A percentile compares a stretch with the other conserved stretches of the same genome.
Conservation (phyloP, 1,139 yeast genomes). For the Taiozyma onychis region DNA sequence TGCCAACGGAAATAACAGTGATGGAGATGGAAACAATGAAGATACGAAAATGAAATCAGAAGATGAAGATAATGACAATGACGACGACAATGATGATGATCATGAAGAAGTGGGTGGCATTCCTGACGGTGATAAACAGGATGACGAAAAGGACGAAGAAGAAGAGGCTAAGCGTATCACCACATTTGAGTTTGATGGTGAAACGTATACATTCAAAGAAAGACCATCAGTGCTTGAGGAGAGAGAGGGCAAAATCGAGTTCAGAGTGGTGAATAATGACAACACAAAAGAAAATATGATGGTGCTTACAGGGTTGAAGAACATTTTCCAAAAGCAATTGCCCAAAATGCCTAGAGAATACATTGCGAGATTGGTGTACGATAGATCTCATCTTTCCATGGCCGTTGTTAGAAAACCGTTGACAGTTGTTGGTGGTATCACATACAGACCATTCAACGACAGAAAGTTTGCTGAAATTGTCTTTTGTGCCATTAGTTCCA, state of each 20-base stretch:
- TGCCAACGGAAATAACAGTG: constrained; percentile 13
- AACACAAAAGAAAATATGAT: constrained; percentile 81
- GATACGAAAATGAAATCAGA: constrained; percentile 24
- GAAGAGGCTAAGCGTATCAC: constrained; percentile 41
- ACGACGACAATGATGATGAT: constrained; percentile 18
- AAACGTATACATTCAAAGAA: constrained; percentile 80
- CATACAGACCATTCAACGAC: constrained; percentile 88
- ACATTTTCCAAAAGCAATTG: constrained; percentile 92
- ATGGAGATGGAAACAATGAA: constrained; percentile 21
- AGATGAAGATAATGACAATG: constrained; percentile 22
- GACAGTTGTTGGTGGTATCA: constrained; percentile 96
- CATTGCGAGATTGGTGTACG: constrained; percentile 90
- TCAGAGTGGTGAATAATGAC: constrained; percentile 93
- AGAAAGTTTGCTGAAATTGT: constrained; percentile 96
- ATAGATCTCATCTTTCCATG: constrained; percentile 88
- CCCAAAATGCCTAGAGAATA: constrained; percentile 99
- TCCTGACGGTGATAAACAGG: constrained; percentile 23
- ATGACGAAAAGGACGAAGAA: constrained; percentile 23
- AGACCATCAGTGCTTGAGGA: constrained; percentile 94
- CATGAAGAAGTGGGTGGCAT: constrained; percentile 17
- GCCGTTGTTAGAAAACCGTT: constrained; percentile 92
- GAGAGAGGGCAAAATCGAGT: constrained; percentile 84
- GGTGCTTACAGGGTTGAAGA: constrained; percentile 89
- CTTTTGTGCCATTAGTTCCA: constrained; percentile 94
- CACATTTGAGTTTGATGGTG: constrained; percentile 65